Evolutionary conservation across 2,329 filamentous ascomycete species (phyloP).

Genomic region (Corynespora cassiicola): DNA sequence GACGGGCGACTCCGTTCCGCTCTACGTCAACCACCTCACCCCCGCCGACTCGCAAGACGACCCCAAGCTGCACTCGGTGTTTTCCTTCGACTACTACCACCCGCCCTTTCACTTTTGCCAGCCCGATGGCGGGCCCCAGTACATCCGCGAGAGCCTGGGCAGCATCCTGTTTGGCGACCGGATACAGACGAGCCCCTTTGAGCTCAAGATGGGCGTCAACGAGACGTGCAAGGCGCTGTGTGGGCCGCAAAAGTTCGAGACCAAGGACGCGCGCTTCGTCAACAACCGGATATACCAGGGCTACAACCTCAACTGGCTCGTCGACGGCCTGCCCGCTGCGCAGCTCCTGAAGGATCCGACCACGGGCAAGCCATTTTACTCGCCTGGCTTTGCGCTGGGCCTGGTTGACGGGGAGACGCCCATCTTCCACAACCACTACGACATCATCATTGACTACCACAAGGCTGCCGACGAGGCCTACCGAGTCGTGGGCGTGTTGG

Average conservation of each 20-base stretch:
- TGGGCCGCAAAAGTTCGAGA: constrained; percentile 68
- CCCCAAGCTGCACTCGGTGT: constrained; percentile 84
- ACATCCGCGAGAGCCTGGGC: constrained; percentile 86
- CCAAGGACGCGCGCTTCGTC: constrained; percentile 75
- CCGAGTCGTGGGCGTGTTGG: constrained; percentile 89
- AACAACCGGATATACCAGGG: constrained; percentile 82
- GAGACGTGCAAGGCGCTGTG: constrained; percentile 88
- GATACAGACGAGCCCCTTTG: constrained; percentile 95
- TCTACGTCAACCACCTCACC: constrained; percentile 92
- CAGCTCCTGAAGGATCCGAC: constrained; percentile 80
- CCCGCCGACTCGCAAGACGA: constrained; percentile 80
- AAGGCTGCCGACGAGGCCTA: constrained; percentile 75
- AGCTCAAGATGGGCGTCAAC: constrained; percentile 84
- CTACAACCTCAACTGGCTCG: constrained; percentile 94
- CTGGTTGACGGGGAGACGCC: constrained; percentile 60
- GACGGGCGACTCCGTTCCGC: constrained; percentile 76
- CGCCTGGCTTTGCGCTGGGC: constrained; percentile 86
- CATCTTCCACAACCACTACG: constrained; percentile 90
- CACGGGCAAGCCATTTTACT: constrained; percentile 83
- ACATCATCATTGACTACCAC: constrained; percentile 93
- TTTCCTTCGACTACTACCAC: constrained; percentile 97
- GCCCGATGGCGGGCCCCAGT: constrained; percentile 76
- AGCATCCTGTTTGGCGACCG: constrained; percentile 97
- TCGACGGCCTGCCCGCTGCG: constrained; percentile 91
- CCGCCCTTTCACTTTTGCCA: constrained; percentile 86